Base-by-base conservation (phyloP, 2,329 filamentous ascomycete genomes). In the Cordyceps farinosa region DNA sequence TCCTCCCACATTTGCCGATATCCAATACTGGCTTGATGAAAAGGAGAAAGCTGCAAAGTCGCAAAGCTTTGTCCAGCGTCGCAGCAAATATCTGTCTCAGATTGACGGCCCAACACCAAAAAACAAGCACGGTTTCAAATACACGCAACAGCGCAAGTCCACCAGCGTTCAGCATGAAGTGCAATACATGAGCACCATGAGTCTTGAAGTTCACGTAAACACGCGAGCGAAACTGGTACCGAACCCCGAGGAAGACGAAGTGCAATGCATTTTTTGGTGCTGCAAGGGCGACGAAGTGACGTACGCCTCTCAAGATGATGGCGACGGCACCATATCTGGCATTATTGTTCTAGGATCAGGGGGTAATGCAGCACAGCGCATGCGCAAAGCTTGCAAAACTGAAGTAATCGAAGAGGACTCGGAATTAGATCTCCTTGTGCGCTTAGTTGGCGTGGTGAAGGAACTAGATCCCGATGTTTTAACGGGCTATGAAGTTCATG, bases 151-250 rank as follows among this genome's bases (percentile, higher is more conserved):
- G 71, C 82, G 84, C 65, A 86, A 87, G 67, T 88, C 88, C 1
- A 90, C 88, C 0, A 92, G 87, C 67, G 87, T 96, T 22, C 86
- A 91, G 70, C 90, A 94, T 67, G 91, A 96, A 73, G 87, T 87
- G 3, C 90, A 95, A 69, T 96, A 97, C 73, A 98, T 99, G 95
- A 97, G 91, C 68, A 92, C 90, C 22, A 93, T 99, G 91, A 96
- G 92, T 68, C 76, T 99, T 7, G 95, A 99, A 73, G 78, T 98
- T 5, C 94, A 99, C 72, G 89, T 96, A 66, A 97, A 96, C 69
- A 95, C 90, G 4, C 84, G 94, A 62, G 91, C 87, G 7, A 87
- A 86, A 55, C 81, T 97, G 9, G 84, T 92, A 2, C 92, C 95
- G 1, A 92, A 99, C 70, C 95, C 95, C 0, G 91, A 94, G 68